These are phyloP conservation scores for Pseudomonodictys pantanalensis DNA, from an alignment of 495 filamentous ascomycete species.

Conservation along the genomic window DNA sequence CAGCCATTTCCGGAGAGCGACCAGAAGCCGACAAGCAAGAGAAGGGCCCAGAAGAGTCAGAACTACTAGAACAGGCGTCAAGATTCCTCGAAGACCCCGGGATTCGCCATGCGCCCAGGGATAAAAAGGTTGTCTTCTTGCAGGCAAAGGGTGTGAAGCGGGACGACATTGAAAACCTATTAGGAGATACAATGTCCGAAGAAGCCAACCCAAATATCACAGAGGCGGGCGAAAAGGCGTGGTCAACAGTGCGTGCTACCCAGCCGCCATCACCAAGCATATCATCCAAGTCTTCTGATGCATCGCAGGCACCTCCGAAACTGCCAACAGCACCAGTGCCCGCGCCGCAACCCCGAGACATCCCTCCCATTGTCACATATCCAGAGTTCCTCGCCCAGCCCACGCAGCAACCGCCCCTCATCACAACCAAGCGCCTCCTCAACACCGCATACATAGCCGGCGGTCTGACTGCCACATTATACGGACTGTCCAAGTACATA, in stretches of 20 bases:
- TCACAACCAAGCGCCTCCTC: conserved; percentile 71
- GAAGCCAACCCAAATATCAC: neutral
- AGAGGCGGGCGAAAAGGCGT: conserved; percentile 17
- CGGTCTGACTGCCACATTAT: conserved; percentile 67
- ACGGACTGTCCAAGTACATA: conserved; percentile 77
- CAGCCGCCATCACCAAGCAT: neutral
- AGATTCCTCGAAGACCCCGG: conserved; percentile 77
- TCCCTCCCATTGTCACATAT: conserved; percentile 92
- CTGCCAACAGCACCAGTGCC: conserved; percentile 24
- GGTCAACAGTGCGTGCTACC: conserved; percentile 18
- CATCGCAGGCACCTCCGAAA: conserved; percentile 23
- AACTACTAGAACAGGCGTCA: conserved; percentile 63
- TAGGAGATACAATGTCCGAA: conserved; percentile 44
- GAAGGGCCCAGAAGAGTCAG: conserved; percentile 27
- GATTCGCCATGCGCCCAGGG: conserved; percentile 65
- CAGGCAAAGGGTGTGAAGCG: conserved; percentile 71
- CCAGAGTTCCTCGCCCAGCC: conserved; percentile 80
- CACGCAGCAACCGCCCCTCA: conserved; percentile 68
- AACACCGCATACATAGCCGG: conserved; percentile 75
- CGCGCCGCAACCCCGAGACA: conserved; percentile 41
- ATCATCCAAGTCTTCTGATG: neutral
- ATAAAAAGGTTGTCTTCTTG: conserved; percentile 75
- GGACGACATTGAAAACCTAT: conserved; percentile 64
- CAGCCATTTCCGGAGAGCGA: neutral
- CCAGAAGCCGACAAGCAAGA: conserved; percentile 15